These are phyloP conservation scores for Linnemannia exigua DNA, from an alignment of 192 early-diverging fungal genomes.

Conservation along the genomic window DNA sequence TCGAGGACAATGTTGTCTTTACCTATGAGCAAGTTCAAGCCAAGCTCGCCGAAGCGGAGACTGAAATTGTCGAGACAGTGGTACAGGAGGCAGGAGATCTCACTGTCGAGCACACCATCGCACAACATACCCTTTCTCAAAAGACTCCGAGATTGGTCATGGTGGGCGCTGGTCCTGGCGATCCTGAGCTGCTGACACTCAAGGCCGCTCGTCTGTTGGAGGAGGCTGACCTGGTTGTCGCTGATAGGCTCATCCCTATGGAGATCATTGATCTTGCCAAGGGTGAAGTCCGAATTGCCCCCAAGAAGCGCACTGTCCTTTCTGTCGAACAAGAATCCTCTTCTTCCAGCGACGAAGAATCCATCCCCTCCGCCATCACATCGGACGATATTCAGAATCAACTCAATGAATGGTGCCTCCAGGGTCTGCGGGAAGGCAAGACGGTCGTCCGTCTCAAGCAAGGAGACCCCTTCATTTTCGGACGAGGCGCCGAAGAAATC, in stretches of 20 bases:
- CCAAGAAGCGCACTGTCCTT: constrained; percentile 58
- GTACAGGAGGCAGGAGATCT: neutral
- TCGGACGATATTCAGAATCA: constrained; percentile 84
- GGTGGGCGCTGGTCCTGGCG: constrained; percentile 89
- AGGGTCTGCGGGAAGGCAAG: constrained; percentile 74
- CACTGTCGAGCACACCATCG: neutral
- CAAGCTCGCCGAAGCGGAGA: constrained; percentile 4
- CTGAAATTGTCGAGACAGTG: neutral
- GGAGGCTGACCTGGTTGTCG: constrained; percentile 87
- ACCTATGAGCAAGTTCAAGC: constrained; percentile 26
- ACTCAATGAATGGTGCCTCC: constrained; percentile 79
- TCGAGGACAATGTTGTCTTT: constrained; percentile 59
- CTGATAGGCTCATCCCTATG: constrained; percentile 83
- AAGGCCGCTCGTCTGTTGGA: constrained; percentile 73
- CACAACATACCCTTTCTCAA: neutral
- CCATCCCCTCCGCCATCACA: constrained; percentile 45
- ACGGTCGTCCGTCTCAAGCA: constrained; percentile 90
- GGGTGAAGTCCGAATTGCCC: constrained; percentile 75
- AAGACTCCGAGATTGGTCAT: constrained; percentile 63
- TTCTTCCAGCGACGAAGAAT: neutral
- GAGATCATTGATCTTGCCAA: constrained; percentile 63
- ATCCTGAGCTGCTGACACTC: constrained; percentile 84
- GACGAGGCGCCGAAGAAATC: constrained; percentile 92
- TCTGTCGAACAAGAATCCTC: constrained; percentile 4
- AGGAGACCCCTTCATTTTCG: constrained; percentile 95